phyloP scores from a whole-genome alignment of 306 rosid genomes.

The Lithocarpus polystachyus region DNA sequence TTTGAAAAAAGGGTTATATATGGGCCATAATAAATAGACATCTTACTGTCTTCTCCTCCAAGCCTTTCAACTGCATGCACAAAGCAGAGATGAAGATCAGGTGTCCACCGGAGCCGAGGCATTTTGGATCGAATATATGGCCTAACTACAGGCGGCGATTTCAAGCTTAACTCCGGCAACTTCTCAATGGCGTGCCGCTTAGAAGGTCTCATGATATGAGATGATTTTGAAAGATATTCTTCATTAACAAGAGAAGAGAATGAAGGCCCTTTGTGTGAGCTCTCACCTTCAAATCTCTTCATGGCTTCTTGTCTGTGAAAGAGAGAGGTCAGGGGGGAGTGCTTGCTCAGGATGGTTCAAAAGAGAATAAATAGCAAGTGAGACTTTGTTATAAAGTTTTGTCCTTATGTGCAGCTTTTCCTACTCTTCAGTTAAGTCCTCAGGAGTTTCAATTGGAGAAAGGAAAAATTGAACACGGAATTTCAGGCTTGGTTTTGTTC shows the following conservation, averaged over 20 bases:
- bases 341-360: slow-evolving; percentile 28
- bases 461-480: slow-evolving; percentile 52
- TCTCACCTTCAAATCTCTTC: slow-evolving; percentile 25
- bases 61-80: slow-evolving; percentile 83
- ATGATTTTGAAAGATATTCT: slow-evolving; percentile 10
- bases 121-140: slow-evolving; percentile 62
- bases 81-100: slow-evolving; percentile 77
- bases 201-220: background rate
- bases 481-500: slow-evolving; percentile 47
- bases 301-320: background rate
- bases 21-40: background rate
- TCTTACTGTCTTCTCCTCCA: slow-evolving; percentile 81
- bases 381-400: slow-evolving; percentile 45
- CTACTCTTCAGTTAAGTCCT: slow-evolving; percentile 48
- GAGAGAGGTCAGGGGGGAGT: background rate
- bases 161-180: slow-evolving; percentile 29
- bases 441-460: slow-evolving; percentile 54
- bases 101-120: slow-evolving; percentile 90
- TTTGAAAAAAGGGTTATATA: background rate
- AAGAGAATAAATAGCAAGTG: slow-evolving; percentile 59
- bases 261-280: slow-evolving; percentile 21
- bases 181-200: background rate
- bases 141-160: slow-evolving; percentile 38
- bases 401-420: slow-evolving; percentile 68
- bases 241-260: slow-evolving; percentile 27